Conservation (phyloP, 805 yeast species). For the Hermanozyma aechmeae region DNA sequence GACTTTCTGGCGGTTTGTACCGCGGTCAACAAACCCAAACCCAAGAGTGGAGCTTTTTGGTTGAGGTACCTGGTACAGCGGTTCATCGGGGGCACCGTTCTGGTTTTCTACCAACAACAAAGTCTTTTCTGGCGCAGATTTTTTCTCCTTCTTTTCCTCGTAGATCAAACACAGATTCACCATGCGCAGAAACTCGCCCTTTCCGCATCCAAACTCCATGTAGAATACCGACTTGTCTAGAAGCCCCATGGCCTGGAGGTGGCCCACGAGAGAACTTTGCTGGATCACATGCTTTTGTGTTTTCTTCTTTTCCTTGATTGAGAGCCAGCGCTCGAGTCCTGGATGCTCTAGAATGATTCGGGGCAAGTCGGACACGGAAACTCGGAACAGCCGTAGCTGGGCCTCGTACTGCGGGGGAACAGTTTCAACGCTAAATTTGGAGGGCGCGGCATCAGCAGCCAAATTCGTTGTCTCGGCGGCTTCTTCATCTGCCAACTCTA, state of each 20-base stretch:
- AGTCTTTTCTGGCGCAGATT: too few relatives aligned
- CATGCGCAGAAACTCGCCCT: constrained; percentile 73
- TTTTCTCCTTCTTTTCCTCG: too few relatives aligned
- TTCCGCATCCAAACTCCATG: constrained; percentile 86
- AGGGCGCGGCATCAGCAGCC: too few relatives aligned
- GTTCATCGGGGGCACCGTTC: too few relatives aligned
- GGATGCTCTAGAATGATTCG: constrained; percentile 18
- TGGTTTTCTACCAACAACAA: constrained; percentile 1
- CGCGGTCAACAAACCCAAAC: constrained; percentile 65
- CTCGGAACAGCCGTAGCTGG: too few relatives aligned
- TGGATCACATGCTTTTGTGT: constrained; percentile 82
- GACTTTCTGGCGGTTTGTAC: constrained; percentile 67
- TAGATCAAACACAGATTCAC: constrained; percentile 30
- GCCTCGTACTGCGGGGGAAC: too few relatives aligned
- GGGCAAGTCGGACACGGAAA: constrained; percentile 3
- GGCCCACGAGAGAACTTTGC: constrained; percentile 73
- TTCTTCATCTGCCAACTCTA: constrained; percentile 4
- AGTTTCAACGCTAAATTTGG: too few relatives aligned
- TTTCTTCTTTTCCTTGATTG: constrained; percentile 42
- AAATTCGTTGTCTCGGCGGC: too few relatives aligned
- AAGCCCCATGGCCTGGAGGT: constrained; percentile 36
- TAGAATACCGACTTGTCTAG: constrained; percentile 30
- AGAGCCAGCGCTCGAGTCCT: constrained; percentile 31
- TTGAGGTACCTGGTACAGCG: too few relatives aligned
- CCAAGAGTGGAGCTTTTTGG: constrained; percentile 14